A percentile compares a stretch with the other conserved stretches of the same genome.
phyloP scores from a whole-genome alignment of 495 filamentous ascomycete species.

The Rostrohypoxylon terebratum region DNA sequence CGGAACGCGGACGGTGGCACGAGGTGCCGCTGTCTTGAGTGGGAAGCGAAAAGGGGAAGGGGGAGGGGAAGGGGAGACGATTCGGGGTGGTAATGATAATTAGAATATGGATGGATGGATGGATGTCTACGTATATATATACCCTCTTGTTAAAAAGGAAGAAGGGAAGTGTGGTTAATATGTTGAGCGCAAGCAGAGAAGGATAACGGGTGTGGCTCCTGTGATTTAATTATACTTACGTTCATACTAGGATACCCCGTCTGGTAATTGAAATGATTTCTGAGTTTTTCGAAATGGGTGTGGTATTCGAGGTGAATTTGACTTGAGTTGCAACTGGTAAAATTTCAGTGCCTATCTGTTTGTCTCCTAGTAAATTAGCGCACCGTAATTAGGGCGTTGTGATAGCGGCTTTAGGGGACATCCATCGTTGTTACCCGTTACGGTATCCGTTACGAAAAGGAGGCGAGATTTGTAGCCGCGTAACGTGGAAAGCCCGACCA shows the following conservation, averaged over 20 bases:
- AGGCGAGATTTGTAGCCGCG: not conserved
- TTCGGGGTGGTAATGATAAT: constrained; percentile 9
- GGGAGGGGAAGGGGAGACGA: no score
- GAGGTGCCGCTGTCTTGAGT: constrained; percentile 50
- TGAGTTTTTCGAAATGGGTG: not conserved
- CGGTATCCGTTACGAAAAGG: constrained; percentile 12
- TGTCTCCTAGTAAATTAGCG: not conserved
- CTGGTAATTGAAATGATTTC: constrained; percentile 10
- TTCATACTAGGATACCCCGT: constrained; percentile 38
- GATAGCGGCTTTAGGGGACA: not conserved
- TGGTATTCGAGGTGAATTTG: not conserved
- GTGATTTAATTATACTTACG: constrained; percentile 27
- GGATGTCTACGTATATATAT: constrained; percentile 32
- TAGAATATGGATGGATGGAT: not conserved
- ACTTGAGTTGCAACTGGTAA: not conserved
- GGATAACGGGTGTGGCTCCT: constrained; percentile 8
- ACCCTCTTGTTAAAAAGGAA: constrained; percentile 18
- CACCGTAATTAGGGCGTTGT: not conserved
- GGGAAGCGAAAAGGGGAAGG: no score
- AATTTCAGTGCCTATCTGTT: not conserved
- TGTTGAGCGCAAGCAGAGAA: not conserved
- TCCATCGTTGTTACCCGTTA: not conserved
- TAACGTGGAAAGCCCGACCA: constrained; percentile 14
- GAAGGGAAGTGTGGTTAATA: constrained; percentile 22
- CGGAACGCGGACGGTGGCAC: constrained; percentile 61